These are phyloP conservation scores for Leccinum variabile DNA, from an alignment of 1,284 basidiomycete genomes.

Conservation along the genomic window DNA sequence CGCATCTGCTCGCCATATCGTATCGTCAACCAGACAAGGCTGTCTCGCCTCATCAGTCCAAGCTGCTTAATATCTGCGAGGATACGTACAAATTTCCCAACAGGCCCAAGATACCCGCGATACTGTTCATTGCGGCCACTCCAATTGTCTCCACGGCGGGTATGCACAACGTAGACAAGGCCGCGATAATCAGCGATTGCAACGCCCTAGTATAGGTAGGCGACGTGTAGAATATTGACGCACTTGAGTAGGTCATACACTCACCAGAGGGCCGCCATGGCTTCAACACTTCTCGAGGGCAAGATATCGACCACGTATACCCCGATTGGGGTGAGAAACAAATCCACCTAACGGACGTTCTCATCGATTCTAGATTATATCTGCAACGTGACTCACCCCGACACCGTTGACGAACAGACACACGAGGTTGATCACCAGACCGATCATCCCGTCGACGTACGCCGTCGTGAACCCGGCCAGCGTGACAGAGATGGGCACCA, in stretches of 20 bases:
- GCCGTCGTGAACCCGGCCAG: conserved; percentile 22
- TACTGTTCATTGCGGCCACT: conserved; percentile 50
- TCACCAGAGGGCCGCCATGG: conserved; percentile 45
- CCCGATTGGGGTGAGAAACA: conserved; percentile 50
- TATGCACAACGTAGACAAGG: conserved; percentile 21
- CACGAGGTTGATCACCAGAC: conserved; percentile 42
- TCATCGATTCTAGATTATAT: neutral
- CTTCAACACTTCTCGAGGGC: conserved; percentile 53
- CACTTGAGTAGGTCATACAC: conserved; percentile 1
- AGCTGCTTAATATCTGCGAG: neutral
- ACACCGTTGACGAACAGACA: conserved; percentile 51
- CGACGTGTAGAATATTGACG: neutral
- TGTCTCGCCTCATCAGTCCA: conserved; percentile 20
- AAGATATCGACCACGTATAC: conserved; percentile 60
- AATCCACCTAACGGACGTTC: conserved; percentile 37
- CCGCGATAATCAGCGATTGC: conserved; percentile 40
- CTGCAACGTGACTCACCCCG: conserved; percentile 39
- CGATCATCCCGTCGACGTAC: conserved; percentile 42
- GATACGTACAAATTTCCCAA: conserved; percentile 44
- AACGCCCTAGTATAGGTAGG: conserved; percentile 38
- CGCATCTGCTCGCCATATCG: conserved; percentile 29
- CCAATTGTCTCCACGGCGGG: conserved; percentile 54
- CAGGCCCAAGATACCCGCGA: conserved; percentile 44
- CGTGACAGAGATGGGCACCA: conserved; percentile 39
- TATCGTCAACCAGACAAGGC: conserved; percentile 44